phyloP scores from a whole-genome alignment of 1,284 basidiomycete genomes.

The Exobasidium rhododendri region DNA sequence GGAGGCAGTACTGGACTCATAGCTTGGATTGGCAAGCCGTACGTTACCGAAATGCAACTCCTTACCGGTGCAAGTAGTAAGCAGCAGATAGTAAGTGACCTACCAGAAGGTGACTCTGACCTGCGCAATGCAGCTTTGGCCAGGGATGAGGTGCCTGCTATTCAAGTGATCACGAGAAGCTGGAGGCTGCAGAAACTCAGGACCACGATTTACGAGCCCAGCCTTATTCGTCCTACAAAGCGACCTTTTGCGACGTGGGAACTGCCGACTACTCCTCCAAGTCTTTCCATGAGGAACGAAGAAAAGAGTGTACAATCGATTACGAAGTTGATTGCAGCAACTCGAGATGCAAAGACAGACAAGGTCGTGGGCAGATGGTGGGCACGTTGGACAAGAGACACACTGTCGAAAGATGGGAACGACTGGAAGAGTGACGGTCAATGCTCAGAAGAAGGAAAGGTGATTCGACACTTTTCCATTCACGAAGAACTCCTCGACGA shows the following conservation, averaged over 20 bases:
- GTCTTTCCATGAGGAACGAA: constrained; percentile 14
- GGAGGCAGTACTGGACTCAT: constrained; percentile 71
- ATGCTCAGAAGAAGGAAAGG: constrained; percentile 29
- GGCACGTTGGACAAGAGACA: constrained; percentile 66
- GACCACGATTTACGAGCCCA: constrained; percentile 70
- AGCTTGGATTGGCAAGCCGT: constrained; percentile 66
- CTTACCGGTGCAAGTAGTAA: constrained; percentile 6
- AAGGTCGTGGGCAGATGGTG: constrained; percentile 71
- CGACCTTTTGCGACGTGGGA: constrained; percentile 73
- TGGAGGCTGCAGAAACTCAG: constrained; percentile 64
- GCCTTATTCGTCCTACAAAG: constrained; percentile 67
- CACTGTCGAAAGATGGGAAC: constrained; percentile 61
- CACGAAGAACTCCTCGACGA: constrained; percentile 69
- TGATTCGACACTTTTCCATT: constrained; percentile 71
- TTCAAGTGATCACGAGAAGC: constrained; percentile 70
- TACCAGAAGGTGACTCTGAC: background rate
- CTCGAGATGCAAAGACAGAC: constrained; percentile 58
- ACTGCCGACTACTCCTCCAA: constrained; percentile 28
- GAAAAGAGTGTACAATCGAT: background rate
- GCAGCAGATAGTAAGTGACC: background rate
- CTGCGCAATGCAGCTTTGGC: background rate
- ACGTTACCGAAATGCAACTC: constrained; percentile 59
- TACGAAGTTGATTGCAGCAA: constrained; percentile 33
- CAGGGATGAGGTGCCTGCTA: constrained; percentile 6
- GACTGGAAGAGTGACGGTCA: constrained; percentile 17